Base-by-base conservation (phyloP, 176 grass and related monocot species). In the Paspalum vaginatum region DNA sequence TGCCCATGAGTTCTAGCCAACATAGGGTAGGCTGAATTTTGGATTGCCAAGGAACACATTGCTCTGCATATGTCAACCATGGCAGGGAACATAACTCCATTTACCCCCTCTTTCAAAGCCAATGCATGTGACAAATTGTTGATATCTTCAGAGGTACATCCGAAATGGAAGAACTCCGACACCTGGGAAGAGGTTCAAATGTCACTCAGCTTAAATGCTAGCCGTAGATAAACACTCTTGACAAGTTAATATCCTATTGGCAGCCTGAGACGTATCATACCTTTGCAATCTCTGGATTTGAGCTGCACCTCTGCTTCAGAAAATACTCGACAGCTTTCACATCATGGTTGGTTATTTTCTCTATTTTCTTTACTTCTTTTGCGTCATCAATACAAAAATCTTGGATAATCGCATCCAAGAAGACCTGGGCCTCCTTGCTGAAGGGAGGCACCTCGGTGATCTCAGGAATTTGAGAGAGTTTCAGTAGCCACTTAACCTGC, bases 291-390 rank as follows among this genome's bases (percentile, higher is more conserved):
- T 99, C 92, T 39, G 88, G 72, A 89, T 89, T 79, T 32, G 85
- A 91, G 64, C 79, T 88, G 74, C 96, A 99, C 84, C 80, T 99
- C 76, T 99, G 81, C 82, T 99, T 99, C 79, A 99, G 75, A 79
- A 87, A 99, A 85, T 95, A 99, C 50, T 99, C 96, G 6, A 95
- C 90, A 43, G 96, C 92, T 51, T 99, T 99, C 56, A 99, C 96
- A 61, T 99, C 96, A 84, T 99, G 92, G 67, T 95, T 99, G 37
- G 96, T 99, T 81, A 86, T 81, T 88, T 93, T 99, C 62, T 99
- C 96, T n/a, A 99, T 91, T 40, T 80, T 86, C 85, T 99, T 99
- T 72, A 95, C 93, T 91, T 93, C 96, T 48, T 86, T 45, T 0
- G 93, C 96, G 62, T 93, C 92, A 60, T 87, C 74, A 58, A 89